Percentiles rank a stretch among this genome's conserved stretches.
These are phyloP conservation scores for Pholiota microspora DNA, from an alignment of 768 basidiomycete genomes.

Conservation along the genomic window DNA sequence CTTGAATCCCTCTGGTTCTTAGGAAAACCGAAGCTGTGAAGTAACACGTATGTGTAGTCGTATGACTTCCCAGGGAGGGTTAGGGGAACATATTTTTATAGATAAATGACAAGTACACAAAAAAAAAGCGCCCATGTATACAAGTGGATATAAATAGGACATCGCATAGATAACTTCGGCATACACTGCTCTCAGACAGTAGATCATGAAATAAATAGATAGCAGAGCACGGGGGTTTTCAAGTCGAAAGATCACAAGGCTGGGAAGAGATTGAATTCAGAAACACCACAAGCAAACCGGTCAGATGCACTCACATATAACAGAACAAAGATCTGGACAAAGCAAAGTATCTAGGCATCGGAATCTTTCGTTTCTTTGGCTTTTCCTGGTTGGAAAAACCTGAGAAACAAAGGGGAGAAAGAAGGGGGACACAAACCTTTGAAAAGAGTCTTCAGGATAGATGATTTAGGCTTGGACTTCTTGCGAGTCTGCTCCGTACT, in stretches of 20 bases:
- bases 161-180: background rate
- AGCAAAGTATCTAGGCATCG: background rate
- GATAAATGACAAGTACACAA: too few species aligned
- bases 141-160: too few species aligned
- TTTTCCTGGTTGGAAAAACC: background rate
- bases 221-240: background rate
- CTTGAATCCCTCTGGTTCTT: too few species aligned
- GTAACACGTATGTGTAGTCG: too few species aligned
- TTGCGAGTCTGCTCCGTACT: slow-evolving; percentile 1
- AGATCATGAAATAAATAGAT: too few species aligned
- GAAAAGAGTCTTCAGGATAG: slow-evolving; percentile 21
- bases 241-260: background rate
- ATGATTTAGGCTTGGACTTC: slow-evolving; percentile 13
- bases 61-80: too few species aligned
- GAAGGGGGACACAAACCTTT: slow-evolving; percentile 17
- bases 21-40: too few species aligned
- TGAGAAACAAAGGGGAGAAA: background rate
- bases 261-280: background rate
- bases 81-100: too few species aligned
- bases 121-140: too few species aligned
- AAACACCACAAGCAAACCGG: background rate
- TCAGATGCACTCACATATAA: background rate
- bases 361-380: background rate
- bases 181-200: too few species aligned
- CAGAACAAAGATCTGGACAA: too few species aligned